These are phyloP conservation scores for Aspergillus biplanus DNA, from an alignment of 495 filamentous ascomycete genomes.

Conservation along the genomic window DNA sequence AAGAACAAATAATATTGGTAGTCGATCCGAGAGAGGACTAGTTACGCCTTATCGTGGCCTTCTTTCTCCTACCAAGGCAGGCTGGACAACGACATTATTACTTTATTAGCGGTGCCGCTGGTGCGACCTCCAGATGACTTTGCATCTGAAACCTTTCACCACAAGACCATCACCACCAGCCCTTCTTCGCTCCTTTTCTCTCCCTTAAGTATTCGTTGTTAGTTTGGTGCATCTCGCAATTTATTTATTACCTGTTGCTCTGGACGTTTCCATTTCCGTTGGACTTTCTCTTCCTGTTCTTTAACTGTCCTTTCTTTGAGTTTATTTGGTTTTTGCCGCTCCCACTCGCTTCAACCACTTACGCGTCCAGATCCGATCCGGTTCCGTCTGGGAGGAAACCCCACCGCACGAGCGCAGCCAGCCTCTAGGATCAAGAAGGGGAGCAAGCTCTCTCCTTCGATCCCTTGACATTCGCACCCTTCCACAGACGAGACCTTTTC, in stretches of 20 bases:
- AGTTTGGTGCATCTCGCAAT: neutral
- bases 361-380: slow-evolving; percentile 33
- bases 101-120: too few species aligned
- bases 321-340: slow-evolving; percentile 14
- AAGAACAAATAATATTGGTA: neutral
- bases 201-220: slow-evolving; percentile 11
- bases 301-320: neutral
- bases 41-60: neutral
- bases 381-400: slow-evolving; percentile 29
- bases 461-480: slow-evolving; percentile 22
- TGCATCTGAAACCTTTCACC: neutral
- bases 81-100: too few species aligned
- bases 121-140: neutral
- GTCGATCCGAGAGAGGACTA: neutral
- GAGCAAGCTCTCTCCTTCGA: slow-evolving; percentile 21
- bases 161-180: neutral
- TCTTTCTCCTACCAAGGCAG: neutral
- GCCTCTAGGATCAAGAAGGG: slow-evolving; percentile 21
- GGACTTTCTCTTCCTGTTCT: neutral
- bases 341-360: slow-evolving; percentile 26
- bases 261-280: neutral
- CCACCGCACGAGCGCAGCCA: slow-evolving; percentile 34
- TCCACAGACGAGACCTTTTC: slow-evolving; percentile 10
- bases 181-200: slow-evolving; percentile 7
- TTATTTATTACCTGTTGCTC: neutral